Evolutionary conservation across 371 early-diverging fungal genomes (phyloP).

Genomic region (Umbelopsis sp.): DNA sequence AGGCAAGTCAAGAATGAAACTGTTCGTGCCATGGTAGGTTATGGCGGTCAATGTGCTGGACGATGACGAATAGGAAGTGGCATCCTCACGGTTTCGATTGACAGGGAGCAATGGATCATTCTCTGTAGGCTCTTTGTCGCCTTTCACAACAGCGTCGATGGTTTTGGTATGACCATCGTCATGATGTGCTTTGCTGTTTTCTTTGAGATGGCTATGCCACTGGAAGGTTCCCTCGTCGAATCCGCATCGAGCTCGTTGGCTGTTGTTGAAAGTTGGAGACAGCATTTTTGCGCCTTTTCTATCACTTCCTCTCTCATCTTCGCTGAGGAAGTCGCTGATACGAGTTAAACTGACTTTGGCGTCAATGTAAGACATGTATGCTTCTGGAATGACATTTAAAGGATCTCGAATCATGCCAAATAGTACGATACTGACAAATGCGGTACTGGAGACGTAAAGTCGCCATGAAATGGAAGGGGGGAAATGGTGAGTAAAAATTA

Average conservation of each 20-base stretch:
- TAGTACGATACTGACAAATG: constrained; percentile 68
- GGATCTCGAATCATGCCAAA: constrained; percentile 67
- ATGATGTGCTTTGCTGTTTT: background rate
- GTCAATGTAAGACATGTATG: constrained; percentile 58
- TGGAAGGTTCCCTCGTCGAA: constrained; percentile 31
- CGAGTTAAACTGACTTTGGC: constrained; percentile 60
- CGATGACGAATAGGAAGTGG: constrained; percentile 4
- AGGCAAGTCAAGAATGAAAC: constrained; percentile 30
- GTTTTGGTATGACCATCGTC: background rate
- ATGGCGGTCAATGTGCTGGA: constrained; percentile 7
- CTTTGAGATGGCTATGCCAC: constrained; percentile 25
- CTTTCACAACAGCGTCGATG: background rate
- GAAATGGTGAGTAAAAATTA: background rate
- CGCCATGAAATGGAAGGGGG: too few relatives aligned
- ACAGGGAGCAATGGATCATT: constrained; percentile 6
- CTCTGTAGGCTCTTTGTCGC: background rate
- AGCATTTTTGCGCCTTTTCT: background rate
- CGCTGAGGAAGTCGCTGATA: constrained; percentile 57
- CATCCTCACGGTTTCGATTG: background rate
- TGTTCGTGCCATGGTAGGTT: constrained; percentile 4
- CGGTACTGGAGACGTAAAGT: constrained; percentile 36
- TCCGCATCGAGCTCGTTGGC: constrained; percentile 13
- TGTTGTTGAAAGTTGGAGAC: background rate
- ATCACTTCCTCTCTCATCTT: constrained; percentile 32
- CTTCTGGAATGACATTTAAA: constrained; percentile 65